phyloP scores from a whole-genome alignment of 805 yeast genomes.

The Starmerella bacillaris region DNA sequence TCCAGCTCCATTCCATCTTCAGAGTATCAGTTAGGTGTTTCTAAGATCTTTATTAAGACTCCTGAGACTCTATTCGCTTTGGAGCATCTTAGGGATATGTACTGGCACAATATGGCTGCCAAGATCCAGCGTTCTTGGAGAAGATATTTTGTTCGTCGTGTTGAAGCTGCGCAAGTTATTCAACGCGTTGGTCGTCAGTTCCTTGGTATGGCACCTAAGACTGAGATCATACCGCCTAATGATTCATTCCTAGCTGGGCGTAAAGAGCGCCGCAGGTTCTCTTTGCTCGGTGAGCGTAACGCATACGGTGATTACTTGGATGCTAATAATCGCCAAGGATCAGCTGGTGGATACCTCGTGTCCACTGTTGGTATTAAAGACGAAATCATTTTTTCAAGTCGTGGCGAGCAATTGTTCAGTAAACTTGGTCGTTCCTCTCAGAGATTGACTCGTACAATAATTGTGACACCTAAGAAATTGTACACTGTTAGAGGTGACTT shows the following conservation, averaged over 20 bases:
- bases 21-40: constrained; percentile 81
- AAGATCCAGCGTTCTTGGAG: constrained; percentile 96
- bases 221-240: constrained; percentile 27
- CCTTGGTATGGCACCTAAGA: constrained; percentile 73
- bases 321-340: constrained; percentile 52
- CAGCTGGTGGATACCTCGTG: constrained; percentile 58
- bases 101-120: constrained; percentile 97
- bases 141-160: constrained; percentile 57
- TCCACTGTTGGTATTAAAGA: constrained; percentile 54
- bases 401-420: constrained; percentile 64
- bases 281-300: constrained; percentile 71
- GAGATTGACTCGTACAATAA: constrained; percentile 51
- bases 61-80: constrained; percentile 92
- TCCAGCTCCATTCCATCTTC: constrained; percentile 53
- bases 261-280: constrained; percentile 79
- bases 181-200: constrained; percentile 68
- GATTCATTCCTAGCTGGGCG: constrained; percentile 34
- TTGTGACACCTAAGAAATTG: constrained; percentile 45
- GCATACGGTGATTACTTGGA: constrained; percentile 89
- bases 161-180: constrained; percentile 66
- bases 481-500: constrained; percentile 59
- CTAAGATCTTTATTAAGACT: constrained; percentile 85
- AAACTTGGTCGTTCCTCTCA: constrained; percentile 87
- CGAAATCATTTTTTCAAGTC: constrained; percentile 53
- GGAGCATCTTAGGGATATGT: constrained; percentile 90